phyloP scores from a whole-genome alignment of 1,284 basidiomycete species.

The Irpex rosettiformis region DNA sequence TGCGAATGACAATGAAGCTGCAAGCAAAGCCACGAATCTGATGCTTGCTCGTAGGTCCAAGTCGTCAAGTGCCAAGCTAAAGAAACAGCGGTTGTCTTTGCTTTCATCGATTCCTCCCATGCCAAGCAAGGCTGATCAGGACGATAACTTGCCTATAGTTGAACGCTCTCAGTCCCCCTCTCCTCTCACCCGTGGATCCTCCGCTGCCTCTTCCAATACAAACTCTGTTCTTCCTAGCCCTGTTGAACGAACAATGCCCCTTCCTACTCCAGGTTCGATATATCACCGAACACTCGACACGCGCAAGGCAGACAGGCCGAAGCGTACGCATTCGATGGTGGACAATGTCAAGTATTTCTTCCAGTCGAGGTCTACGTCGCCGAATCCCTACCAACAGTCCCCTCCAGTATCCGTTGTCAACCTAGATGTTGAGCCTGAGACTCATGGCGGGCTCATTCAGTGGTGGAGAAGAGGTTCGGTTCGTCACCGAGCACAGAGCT shows the following conservation, averaged over 20 bases:
- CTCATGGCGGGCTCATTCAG: slow-evolving; percentile 33
- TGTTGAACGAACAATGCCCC: slow-evolving; percentile 23
- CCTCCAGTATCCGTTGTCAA: slow-evolving; percentile 13
- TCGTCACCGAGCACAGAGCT: slow-evolving; percentile 47
- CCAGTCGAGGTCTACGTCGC: slow-evolving; percentile 30
- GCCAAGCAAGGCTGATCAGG: slow-evolving; percentile 15
- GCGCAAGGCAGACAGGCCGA: slow-evolving; percentile 29
- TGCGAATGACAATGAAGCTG: slow-evolving; percentile 11
- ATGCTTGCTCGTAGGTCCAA: slow-evolving; percentile 25
- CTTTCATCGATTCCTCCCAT: slow-evolving; percentile 18
- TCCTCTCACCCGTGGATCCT: slow-evolving; percentile 47
- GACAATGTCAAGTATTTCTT: slow-evolving; percentile 45
- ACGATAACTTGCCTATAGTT: slow-evolving; percentile 8
- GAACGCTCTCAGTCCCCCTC: slow-evolving; percentile 37
- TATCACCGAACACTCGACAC: slow-evolving; percentile 23
- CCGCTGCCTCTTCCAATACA: slow-evolving; percentile 35
- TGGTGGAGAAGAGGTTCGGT: slow-evolving; percentile 46
- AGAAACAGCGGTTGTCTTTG: slow-evolving; percentile 41
- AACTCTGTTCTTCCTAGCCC: slow-evolving; percentile 36
- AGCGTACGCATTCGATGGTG: slow-evolving; percentile 46
- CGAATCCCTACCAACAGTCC: slow-evolving; percentile 19
- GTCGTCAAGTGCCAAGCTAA: slow-evolving; percentile 34
- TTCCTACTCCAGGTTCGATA: slow-evolving; percentile 22
- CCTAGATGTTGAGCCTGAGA: slow-evolving; percentile 26
- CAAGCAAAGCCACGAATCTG: slow-evolving; percentile 7